Conservation (phyloP, 352 stramenopile genomes). For the Phytophthora colocasiae region DNA sequence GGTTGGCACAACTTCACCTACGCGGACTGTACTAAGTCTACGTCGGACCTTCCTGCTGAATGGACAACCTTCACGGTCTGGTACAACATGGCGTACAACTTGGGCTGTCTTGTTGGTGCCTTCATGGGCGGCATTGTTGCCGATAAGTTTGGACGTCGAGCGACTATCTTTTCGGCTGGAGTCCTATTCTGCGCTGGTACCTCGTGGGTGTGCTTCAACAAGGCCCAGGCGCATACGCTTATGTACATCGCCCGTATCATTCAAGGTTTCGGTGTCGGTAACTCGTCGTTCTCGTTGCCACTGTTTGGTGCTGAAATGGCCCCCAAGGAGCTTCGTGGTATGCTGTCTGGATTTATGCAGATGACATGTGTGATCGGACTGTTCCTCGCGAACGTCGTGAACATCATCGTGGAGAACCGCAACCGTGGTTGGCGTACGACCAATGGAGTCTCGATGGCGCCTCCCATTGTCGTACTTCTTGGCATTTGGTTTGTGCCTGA, state of each 20-base stretch:
- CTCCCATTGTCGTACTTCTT: slow-evolving; percentile 42
- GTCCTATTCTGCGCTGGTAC: slow-evolving; percentile 42
- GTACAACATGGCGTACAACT: slow-evolving; percentile 49
- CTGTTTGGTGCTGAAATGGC: slow-evolving; percentile 49
- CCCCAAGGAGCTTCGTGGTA: slow-evolving; percentile 42
- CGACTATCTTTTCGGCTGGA: slow-evolving; percentile 41
- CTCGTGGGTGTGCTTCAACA: slow-evolving; percentile 39
- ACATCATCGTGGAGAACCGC: slow-evolving; percentile 40
- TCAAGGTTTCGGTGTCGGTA: slow-evolving; percentile 46
- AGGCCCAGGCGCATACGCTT: slow-evolving; percentile 20
- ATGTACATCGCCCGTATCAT: slow-evolving; percentile 44
- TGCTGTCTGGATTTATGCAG: slow-evolving; percentile 51
- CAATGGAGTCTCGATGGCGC: slow-evolving; percentile 42
- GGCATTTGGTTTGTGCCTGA: slow-evolving; percentile 51
- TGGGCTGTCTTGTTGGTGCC: slow-evolving; percentile 41
- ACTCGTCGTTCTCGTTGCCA: slow-evolving; percentile 43
- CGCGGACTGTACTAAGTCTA: slow-evolving; percentile 25
- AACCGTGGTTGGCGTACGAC: slow-evolving; percentile 43
- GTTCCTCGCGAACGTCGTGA: slow-evolving; percentile 46
- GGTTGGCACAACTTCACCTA: slow-evolving; percentile 47
- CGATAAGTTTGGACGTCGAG: slow-evolving; percentile 40
- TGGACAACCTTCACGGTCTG: slow-evolving; percentile 45
- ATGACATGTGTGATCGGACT: slow-evolving; percentile 45
- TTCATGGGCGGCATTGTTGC: slow-evolving; percentile 41
- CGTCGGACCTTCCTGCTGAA: slow-evolving; percentile 27